Evolutionary conservation across 768 basidiomycete genomes (phyloP).

Genomic region (Amanita phalloides): DNA sequence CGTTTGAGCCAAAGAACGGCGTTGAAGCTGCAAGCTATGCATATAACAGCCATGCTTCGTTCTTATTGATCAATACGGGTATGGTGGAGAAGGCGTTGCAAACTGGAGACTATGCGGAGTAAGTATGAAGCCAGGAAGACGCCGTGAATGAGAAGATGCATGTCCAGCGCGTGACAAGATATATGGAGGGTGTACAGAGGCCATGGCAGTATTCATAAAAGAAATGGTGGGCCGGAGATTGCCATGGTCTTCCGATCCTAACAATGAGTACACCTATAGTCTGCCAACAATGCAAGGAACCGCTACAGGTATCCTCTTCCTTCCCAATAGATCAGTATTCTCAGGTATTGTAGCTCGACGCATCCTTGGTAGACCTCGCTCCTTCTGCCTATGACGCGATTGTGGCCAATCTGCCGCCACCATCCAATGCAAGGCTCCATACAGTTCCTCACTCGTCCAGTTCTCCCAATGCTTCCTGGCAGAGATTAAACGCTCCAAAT

Average conservation of each 20-base stretch:
- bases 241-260: not conserved
- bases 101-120: not conserved
- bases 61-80: not conserved
- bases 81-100: slow-evolving; percentile 1
- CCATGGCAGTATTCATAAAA: too few species aligned
- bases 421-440: slow-evolving; percentile 22
- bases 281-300: slow-evolving; percentile 90
- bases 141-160: not conserved
- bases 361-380: slow-evolving; percentile 79
- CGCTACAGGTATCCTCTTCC: slow-evolving; percentile 50
- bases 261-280: slow-evolving; percentile 28
- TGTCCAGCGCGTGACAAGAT: not conserved
- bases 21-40: not conserved
- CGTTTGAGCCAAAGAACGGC: not conserved
- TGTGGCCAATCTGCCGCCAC: slow-evolving; percentile 51
- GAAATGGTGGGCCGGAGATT: too few species aligned
- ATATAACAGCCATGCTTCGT: not conserved
- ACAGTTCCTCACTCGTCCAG: slow-evolving; percentile 9
- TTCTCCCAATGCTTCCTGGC: slow-evolving; percentile 46
- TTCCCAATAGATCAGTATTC: slow-evolving; percentile 8
- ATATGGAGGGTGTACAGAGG: too few species aligned
- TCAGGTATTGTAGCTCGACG: slow-evolving; percentile 51
- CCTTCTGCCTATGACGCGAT: slow-evolving; percentile 87
- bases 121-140: not conserved
- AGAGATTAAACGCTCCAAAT: slow-evolving; percentile 36